Base-by-base conservation (phyloP, 1,139 yeast species). In the Spencermartinsiella ligniputridi region DNA sequence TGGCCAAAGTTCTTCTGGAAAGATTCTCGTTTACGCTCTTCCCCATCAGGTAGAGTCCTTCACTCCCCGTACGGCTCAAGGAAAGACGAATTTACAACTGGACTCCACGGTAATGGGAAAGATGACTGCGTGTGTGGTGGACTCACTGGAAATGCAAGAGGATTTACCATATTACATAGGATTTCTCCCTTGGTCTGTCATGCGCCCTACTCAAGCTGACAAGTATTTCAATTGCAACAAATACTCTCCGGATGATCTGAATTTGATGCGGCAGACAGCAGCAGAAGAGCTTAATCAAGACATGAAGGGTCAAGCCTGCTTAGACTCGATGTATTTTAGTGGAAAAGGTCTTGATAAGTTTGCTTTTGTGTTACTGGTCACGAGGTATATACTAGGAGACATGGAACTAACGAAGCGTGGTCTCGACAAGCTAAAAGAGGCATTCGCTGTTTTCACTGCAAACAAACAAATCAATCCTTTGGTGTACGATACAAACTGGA, bases 301-400 rank as follows among this genome's bases (percentile, higher is more conserved):
- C 57, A 73, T 85, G 45, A 64, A 68, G 16, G 59, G 61, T 13
- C 74, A 83, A 35, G 75, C 81, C 37, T 63, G 70, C 21, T 64
- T 69, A 11, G 68, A 72, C 61, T 73, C 78, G 41, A 82, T 75
- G 67, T 86, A 85, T 61, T 78, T 67, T 55, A 70, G 85, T 17
- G 94, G 92, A 39, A 85, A 85, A 61, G 75, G 77, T 4, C 58
- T 84, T 39, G 90, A 82, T 63, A 84, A 83, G 66, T 84, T 75
- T 60, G 90, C 92, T 2, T 78, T 80, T 58, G 76, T 84, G 42
- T 70, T 84, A 47, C 71, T 81, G 49, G 82, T 79, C 8, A 74
- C 80, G 29, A 70, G 76, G 54, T 54, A 77, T 39, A 73, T 82
- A 32, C 62, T 82, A 42, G 64, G 70, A 36, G 83, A 81, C 58